Base-by-base conservation (phyloP, 768 basidiomycete genomes). In the Podaxis sp. region DNA sequence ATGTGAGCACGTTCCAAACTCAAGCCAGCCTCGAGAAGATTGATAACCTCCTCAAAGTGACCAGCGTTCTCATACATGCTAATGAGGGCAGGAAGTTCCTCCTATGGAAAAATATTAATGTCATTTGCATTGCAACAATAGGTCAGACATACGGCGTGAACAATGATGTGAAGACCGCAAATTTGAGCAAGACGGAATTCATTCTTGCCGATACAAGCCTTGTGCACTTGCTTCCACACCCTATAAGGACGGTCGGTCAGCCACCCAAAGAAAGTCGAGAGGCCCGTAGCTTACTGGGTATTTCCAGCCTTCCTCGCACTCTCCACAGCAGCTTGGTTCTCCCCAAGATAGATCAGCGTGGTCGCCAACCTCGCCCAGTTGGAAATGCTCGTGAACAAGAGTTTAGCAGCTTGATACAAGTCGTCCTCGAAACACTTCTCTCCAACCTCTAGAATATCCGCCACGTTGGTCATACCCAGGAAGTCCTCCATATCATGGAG, bases 181-280 rank as follows among this genome's bases (percentile, higher is more conserved):
- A 99, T 99, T 84, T 99, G 96, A 8, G 64, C 64, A 17, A 38
- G 97, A 64, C 95, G 90, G 87, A 99, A 99, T 73, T 99, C 97
- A 59, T 84, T 79, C 81, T 99, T 99, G 80, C 97, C 96, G 62
- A 99, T 89, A 77, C 97, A 99, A 44, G 97, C 97, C 24, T 95
- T 92, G 68, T 99, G 96, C 56, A 99, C 97, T 74, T 99, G 97
- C 77, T 98, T 99, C 97, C 97, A 99, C n/a, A 99, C 97, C 78
- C 92, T 94, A 59, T 0, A 28, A 19, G 26, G 51, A 28, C 58
- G 26, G 48, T 64, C 57, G 26, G 48, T 65, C 70, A 51, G 71
- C 52, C 44, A 33, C 48, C 26, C 4, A 56, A 40, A 12, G 11
- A 46, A 6, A 46, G 55, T 30, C 26, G 63, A 4, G 49, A n/a